Evolutionary conservation across 148 eudicot genomes (phyloP).

Genomic region (Camellia lanceoleosa): DNA sequence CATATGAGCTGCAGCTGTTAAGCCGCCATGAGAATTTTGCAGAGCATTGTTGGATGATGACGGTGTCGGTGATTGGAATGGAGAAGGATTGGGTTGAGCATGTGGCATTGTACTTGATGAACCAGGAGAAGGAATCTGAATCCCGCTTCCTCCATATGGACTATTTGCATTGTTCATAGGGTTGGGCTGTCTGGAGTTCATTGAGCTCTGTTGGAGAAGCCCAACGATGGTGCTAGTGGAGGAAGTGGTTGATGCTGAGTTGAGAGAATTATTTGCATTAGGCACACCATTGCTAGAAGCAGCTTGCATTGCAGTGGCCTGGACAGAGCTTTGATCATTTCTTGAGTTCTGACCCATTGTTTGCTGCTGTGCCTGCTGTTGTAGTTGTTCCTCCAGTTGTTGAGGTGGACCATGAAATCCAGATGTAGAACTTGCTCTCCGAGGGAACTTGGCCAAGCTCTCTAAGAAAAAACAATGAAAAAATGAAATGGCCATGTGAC

Average conservation of each 20-base stretch:
- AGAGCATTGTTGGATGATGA: conserved; percentile 47
- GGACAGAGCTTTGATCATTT: conserved; percentile 45
- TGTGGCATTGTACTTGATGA: conserved; percentile 55
- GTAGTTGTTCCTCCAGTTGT: conserved; percentile 49
- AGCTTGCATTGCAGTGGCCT: conserved; percentile 49
- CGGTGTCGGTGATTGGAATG: conserved; percentile 56
- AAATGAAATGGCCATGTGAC: not conserved
- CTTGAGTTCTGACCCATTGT: conserved; percentile 45
- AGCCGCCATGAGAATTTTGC: too few relatives aligned
- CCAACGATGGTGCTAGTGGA: conserved; percentile 57
- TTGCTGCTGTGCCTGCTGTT: conserved; percentile 37
- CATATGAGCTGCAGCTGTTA: too few relatives aligned
- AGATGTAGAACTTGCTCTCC: conserved; percentile 58
- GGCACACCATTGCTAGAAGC: conserved; percentile 55
- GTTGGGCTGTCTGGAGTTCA: conserved; percentile 66
- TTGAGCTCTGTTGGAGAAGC: conserved; percentile 74
- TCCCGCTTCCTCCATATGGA: conserved; percentile 51
- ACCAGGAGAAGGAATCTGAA: conserved; percentile 64
- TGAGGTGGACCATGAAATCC: conserved; percentile 55
- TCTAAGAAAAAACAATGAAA: conserved; percentile 36
- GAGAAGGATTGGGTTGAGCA: conserved; percentile 55
- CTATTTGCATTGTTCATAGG: conserved; percentile 46
- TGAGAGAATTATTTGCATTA: conserved; percentile 55
- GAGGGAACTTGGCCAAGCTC: conserved; percentile 90
- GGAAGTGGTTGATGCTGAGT: conserved; percentile 43